Conservation (phyloP, 1,139 yeast species). For the Zygosaccharomyces sapae region DNA sequence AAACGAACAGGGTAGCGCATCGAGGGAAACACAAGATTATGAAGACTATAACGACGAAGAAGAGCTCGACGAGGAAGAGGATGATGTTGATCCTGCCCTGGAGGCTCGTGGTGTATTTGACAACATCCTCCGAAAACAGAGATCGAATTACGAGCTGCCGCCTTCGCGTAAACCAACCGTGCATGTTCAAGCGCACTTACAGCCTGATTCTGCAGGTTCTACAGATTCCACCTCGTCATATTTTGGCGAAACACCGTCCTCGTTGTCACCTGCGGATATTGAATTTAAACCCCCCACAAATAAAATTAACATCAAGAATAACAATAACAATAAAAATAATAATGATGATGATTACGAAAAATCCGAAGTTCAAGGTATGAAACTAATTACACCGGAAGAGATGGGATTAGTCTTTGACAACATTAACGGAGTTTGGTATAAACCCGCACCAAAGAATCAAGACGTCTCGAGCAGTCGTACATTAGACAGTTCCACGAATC, state of each 20-base stretch:
- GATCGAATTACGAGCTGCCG: slow-evolving; percentile 21
- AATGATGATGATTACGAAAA: background rate
- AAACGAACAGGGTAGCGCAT: background rate
- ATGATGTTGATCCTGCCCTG: slow-evolving; percentile 26
- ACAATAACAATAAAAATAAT: background rate
- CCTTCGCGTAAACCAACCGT: slow-evolving; percentile 1
- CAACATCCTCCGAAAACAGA: slow-evolving; percentile 26
- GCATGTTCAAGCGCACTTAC: background rate
- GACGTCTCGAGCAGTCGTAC: slow-evolving; percentile 27
- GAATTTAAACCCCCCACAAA: background rate
- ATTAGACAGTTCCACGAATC: slow-evolving; percentile 16
- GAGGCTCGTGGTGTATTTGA: slow-evolving; percentile 29
- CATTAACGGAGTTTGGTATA: slow-evolving; percentile 30
- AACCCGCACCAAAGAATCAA: slow-evolving; percentile 21
- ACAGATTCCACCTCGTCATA: slow-evolving; percentile 13
- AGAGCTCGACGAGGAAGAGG: slow-evolving; percentile 11
- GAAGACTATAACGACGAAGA: slow-evolving; percentile 1
- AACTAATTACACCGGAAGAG: slow-evolving; percentile 31
- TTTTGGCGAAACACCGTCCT: slow-evolving; percentile 16
- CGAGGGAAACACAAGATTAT: slow-evolving; percentile 1
- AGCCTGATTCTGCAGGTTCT: slow-evolving; percentile 7
- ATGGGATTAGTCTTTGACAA: slow-evolving; percentile 31
- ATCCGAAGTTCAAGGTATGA: slow-evolving; percentile 11
- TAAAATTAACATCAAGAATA: too few relatives aligned
- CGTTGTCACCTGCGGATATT: slow-evolving; percentile 11